Percentiles rank a stretch among this genome's conserved stretches.
These are phyloP conservation scores for Peronospora farinosa DNA, from an alignment of 352 stramenopile species.

Conservation along the genomic window DNA sequence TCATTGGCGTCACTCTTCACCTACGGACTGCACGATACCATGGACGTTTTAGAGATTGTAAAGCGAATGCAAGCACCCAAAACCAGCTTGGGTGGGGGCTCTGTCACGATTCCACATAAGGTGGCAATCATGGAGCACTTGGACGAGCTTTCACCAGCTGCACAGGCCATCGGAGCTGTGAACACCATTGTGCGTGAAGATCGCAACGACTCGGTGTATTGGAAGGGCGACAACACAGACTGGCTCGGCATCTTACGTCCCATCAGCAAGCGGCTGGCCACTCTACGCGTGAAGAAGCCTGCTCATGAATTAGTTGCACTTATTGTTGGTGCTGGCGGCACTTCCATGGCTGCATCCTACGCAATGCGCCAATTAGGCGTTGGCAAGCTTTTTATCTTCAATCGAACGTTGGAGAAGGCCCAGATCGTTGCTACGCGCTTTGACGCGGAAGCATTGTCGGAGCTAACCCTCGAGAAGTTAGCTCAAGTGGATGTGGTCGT, in stretches of 20 bases:
- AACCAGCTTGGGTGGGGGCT: slow-evolving; percentile 89
- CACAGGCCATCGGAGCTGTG: slow-evolving; percentile 94
- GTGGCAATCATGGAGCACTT: slow-evolving; percentile 91
- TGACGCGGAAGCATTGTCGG: slow-evolving; percentile 58
- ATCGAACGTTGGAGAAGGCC: slow-evolving; percentile 92
- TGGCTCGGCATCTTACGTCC: slow-evolving; percentile 96
- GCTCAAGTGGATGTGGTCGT: slow-evolving; percentile 87
- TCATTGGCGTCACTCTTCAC: slow-evolving; percentile 77
- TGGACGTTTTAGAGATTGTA: slow-evolving; percentile 36
- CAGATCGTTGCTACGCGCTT: slow-evolving; percentile 86
- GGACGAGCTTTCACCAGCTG: slow-evolving; percentile 90
- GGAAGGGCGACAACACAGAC: slow-evolving; percentile 96
- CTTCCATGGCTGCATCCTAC: slow-evolving; percentile 93
- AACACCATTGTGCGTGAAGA: slow-evolving; percentile 92
- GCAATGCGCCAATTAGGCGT: slow-evolving; percentile 85
- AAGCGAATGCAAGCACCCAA: slow-evolving; percentile 31
- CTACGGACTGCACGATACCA: slow-evolving; percentile 86
- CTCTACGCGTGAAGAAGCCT: slow-evolving; percentile 7
- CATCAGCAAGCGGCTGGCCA: slow-evolving; percentile 60
- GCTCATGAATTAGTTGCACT: slow-evolving; percentile 41
- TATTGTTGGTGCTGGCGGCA: slow-evolving; percentile 90
- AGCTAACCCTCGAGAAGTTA: slow-evolving; percentile 44
- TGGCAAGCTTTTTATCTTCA: slow-evolving; percentile 89
- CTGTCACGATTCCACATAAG: slow-evolving; percentile 98
- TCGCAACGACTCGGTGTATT: slow-evolving; percentile 34